These are phyloP conservation scores for Euphorbia tirucalli DNA, from an alignment of 345 rosid genomes.

Conservation along the genomic window DNA sequence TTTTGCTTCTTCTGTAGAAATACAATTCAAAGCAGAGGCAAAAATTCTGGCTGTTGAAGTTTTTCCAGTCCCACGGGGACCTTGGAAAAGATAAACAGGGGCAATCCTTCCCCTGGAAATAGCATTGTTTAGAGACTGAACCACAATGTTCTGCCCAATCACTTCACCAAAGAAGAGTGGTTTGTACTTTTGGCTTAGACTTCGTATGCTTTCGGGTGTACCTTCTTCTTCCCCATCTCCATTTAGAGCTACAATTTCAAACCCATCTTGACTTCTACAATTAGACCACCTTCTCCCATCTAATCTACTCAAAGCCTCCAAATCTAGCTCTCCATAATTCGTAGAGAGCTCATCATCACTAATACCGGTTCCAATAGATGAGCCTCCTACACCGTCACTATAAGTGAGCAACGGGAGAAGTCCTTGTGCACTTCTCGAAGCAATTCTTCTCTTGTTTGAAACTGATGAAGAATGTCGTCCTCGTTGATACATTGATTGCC, in stretches of 20 bases:
- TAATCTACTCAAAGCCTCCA: slow-evolving; percentile 97
- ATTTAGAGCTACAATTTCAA: slow-evolving; percentile 54
- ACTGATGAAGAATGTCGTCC: too few species aligned
- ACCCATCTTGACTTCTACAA: slow-evolving; percentile 84
- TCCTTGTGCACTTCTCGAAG: slow-evolving; percentile 64
- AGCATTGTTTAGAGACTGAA: slow-evolving; percentile 76
- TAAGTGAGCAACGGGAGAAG: slow-evolving; percentile 74
- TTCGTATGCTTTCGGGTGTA: slow-evolving; percentile 52
- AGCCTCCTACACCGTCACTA: slow-evolving; percentile 66
- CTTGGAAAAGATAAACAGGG: slow-evolving; percentile 92
- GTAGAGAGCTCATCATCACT: slow-evolving; percentile 93
- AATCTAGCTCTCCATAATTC: slow-evolving; percentile 86
- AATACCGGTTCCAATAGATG: slow-evolving; percentile 63
- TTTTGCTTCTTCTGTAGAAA: slow-evolving; percentile 56
- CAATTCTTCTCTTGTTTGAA: slow-evolving; percentile 49
- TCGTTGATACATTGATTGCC: slow-evolving; percentile 54
- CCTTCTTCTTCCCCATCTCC: slow-evolving; percentile 71
- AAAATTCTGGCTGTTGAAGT: slow-evolving; percentile 86
- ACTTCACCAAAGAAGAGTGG: slow-evolving; percentile 80
- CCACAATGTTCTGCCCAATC: slow-evolving; percentile 89
- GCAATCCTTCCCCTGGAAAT: slow-evolving; percentile 75
- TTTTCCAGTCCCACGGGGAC: slow-evolving; percentile 95
- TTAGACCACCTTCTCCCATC: slow-evolving; percentile 98
- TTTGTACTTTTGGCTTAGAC: slow-evolving; percentile 85
- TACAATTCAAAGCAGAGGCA: slow-evolving; percentile 83